These are phyloP conservation scores for Nicotiana benthamiana DNA, from an alignment of 257 asterid species.

Conservation along the genomic window DNA sequence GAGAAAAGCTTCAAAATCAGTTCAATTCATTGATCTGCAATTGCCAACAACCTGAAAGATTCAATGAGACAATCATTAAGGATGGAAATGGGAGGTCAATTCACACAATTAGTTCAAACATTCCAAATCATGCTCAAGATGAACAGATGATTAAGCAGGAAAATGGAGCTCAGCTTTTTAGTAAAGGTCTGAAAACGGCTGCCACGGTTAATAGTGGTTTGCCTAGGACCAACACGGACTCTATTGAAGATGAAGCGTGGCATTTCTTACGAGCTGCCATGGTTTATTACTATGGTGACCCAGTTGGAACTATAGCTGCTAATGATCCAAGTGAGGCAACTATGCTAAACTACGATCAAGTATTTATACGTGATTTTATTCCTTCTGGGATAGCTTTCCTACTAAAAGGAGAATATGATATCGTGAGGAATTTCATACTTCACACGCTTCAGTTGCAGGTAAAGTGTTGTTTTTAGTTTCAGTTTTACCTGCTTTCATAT, in stretches of 20 bases:
- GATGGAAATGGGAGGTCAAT: slow-evolving; percentile 27
- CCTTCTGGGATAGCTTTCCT: slow-evolving; percentile 89
- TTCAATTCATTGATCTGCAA: slow-evolving; percentile 36
- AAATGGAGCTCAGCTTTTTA: slow-evolving; percentile 19
- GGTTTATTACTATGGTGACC: slow-evolving; percentile 64
- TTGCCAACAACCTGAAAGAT: slow-evolving; percentile 42
- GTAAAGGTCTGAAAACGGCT: slow-evolving; percentile 27
- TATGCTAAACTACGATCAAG: slow-evolving; percentile 79
- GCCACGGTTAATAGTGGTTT: slow-evolving; percentile 22
- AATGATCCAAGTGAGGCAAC: slow-evolving; percentile 72
- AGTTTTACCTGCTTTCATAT: neutral
- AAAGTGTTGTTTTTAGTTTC: neutral
- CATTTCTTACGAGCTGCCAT: slow-evolving; percentile 60
- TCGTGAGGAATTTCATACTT: slow-evolving; percentile 71
- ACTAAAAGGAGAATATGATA: slow-evolving; percentile 79
- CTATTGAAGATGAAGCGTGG: slow-evolving; percentile 92
- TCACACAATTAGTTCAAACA: slow-evolving; percentile 23
- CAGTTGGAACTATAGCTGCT: slow-evolving; percentile 91
- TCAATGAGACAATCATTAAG: slow-evolving; percentile 28
- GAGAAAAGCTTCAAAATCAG: slow-evolving; percentile 7
- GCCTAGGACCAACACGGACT: slow-evolving; percentile 26
- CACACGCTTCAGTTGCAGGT: slow-evolving; percentile 97
- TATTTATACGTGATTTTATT: slow-evolving; percentile 78
- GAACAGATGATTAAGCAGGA: slow-evolving; percentile 20
- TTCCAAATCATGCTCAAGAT: slow-evolving; percentile 19